Evolutionary conservation across 768 basidiomycete species (phyloP).

Genomic region (Kwoniella newhampshirensis): DNA sequence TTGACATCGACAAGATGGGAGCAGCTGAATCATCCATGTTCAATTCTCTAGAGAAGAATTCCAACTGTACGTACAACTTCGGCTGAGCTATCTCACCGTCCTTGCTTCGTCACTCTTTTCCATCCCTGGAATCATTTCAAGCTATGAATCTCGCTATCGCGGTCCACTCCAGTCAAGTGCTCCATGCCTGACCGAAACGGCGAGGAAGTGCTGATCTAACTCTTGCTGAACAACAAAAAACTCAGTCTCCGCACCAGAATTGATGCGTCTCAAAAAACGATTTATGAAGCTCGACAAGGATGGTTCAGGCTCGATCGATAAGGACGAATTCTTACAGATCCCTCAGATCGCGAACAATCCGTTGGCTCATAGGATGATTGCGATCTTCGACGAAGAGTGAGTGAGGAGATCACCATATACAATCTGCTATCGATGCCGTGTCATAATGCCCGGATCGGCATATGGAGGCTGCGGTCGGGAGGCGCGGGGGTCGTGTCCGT

Average conservation of each 20-base stretch:
- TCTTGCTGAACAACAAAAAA: not conserved
- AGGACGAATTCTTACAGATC: constrained; percentile 97
- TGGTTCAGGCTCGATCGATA: constrained; percentile 95
- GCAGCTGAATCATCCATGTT: constrained; percentile 77
- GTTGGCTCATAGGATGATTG: constrained; percentile 94
- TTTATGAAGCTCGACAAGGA: constrained; percentile 99
- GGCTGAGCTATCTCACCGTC: not conserved
- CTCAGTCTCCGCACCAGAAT: constrained; percentile 87
- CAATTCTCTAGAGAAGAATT: constrained; percentile 95
- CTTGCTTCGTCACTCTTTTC: not conserved
- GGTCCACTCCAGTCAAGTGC: no score
- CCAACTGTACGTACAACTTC: constrained; percentile 75
- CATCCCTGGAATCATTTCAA: constrained; percentile 1
- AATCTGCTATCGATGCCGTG: no score
- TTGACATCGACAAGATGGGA: constrained; percentile 52
- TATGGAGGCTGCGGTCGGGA: no score
- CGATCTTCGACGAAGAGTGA: constrained; percentile 98
- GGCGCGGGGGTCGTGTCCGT: no score
- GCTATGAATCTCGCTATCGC: no score
- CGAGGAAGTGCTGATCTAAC: no score
- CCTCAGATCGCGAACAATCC: constrained; percentile 99
- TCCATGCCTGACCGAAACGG: no score
- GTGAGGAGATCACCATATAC: no score
- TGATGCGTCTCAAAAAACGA: constrained; percentile 94
- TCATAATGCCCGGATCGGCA: no score